A percentile compares a stretch with the other conserved stretches of the same genome.
Evolutionary conservation across 768 basidiomycete species (phyloP).

Genomic region (Calocybe gangraenosa): DNA sequence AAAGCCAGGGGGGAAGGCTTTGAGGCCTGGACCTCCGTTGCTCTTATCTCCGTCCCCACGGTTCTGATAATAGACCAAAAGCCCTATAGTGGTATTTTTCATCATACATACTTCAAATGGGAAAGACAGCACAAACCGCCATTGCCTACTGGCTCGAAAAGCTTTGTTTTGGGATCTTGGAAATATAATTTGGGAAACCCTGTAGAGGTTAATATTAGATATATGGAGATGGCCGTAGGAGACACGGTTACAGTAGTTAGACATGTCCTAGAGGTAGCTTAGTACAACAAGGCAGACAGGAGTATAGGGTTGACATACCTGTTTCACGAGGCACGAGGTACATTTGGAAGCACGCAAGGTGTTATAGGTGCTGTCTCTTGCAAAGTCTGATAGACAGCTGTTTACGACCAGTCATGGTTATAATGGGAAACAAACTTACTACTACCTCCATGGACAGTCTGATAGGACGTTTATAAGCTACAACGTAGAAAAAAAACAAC

Average conservation of each 20-base stretch:
- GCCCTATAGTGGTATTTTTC: conserved; percentile 18
- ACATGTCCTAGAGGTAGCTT: conserved; percentile 25
- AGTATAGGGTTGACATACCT: conserved; percentile 16
- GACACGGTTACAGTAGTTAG: conserved; percentile 32
- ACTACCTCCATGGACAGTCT: conserved; percentile 36
- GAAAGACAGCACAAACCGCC: conserved; percentile 23
- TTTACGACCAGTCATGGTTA: background rate
- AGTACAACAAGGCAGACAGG: background rate
- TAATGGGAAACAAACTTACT: conserved; percentile 19
- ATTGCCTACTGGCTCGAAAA: conserved; percentile 33
- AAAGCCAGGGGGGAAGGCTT: conserved; percentile 39
- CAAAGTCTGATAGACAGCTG: conserved; percentile 25
- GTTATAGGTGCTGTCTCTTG: conserved; percentile 28
- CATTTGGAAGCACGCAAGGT: conserved; percentile 31
- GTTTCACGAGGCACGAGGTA: conserved; percentile 32
- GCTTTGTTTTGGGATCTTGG: conserved; percentile 31
- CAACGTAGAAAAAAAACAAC: conserved; percentile 2
- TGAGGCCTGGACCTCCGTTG: conserved; percentile 37
- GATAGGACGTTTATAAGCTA: background rate
- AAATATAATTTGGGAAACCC: conserved; percentile 42
- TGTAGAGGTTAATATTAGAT: conserved; percentile 5
- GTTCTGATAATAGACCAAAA: conserved; percentile 40
- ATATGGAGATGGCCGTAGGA: background rate
- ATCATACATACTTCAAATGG: background rate
- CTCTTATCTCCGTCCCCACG: conserved; percentile 31